Evolutionary conservation across 2,329 filamentous ascomycete genomes (phyloP).

Genomic region (Leptosphaerulina australis): DNA sequence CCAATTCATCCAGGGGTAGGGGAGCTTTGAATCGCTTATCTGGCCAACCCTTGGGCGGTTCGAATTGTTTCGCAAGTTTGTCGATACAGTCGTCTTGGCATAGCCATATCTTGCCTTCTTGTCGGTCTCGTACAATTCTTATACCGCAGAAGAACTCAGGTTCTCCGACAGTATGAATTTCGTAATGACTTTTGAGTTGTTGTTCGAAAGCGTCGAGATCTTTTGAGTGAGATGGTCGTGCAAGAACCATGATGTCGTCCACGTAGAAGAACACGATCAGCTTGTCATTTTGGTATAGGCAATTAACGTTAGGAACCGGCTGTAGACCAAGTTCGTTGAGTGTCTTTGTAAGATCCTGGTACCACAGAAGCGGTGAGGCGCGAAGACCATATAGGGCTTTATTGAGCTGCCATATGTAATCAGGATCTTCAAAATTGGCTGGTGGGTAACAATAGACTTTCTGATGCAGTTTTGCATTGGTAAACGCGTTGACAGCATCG

Average conservation of each 20-base stretch:
- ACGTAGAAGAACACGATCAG: background rate
- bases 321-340: background rate
- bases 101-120: background rate
- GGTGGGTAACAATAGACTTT: constrained; percentile 7
- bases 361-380: constrained; percentile 22
- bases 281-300: background rate
- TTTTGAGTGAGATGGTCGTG: no score
- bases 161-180: no score
- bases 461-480: constrained; percentile 16
- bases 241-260: background rate
- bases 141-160: no score
- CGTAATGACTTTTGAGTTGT: background rate
- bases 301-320: background rate
- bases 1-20: background rate
- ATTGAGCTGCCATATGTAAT: constrained; percentile 17
- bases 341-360: constrained; percentile 10
- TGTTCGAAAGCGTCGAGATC: background rate
- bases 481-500: constrained; percentile 30
- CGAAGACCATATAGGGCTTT: constrained; percentile 29
- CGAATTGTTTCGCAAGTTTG: background rate
- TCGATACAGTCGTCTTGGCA: background rate
- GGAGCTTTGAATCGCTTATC: no score
- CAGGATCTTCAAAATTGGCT: background rate
- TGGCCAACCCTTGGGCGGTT: background rate
- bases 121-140: background rate